Evolutionary conservation across 1,284 basidiomycete species (phyloP).

Genomic region (Salmacisia buchloeana): DNA sequence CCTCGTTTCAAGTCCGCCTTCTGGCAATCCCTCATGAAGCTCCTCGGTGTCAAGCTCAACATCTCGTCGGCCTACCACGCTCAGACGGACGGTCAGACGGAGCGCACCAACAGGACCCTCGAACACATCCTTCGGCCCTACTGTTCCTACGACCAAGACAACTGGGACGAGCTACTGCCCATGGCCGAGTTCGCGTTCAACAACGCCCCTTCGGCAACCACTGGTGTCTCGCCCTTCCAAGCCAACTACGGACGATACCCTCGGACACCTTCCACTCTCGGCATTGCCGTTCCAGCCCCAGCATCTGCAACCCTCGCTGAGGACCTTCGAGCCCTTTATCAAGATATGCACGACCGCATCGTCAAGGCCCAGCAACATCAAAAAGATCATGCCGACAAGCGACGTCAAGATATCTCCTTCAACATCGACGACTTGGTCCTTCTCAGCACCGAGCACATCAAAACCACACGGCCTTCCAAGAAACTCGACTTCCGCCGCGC

Average conservation of each 20-base stretch:
- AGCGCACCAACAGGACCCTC: conserved; percentile 26
- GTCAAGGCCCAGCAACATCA: neutral
- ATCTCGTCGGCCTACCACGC: conserved; percentile 35
- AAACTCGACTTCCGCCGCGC: too few species aligned
- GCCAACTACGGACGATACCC: conserved; percentile 53
- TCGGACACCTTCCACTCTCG: conserved; percentile 17
- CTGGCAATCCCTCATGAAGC: neutral
- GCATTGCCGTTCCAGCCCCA: conserved; percentile 1
- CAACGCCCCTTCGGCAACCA: conserved; percentile 51
- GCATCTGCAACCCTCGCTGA: neutral
- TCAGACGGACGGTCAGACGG: conserved; percentile 54
- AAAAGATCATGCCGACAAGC: neutral
- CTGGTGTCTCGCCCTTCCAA: conserved; percentile 53
- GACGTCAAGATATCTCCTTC: neutral
- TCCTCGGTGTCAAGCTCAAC: conserved; percentile 36
- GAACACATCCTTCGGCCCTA: conserved; percentile 53
- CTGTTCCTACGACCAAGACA: conserved; percentile 52
- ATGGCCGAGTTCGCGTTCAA: conserved; percentile 57
- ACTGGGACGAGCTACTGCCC: conserved; percentile 55
- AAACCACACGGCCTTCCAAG: too few species aligned
- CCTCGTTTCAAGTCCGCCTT: neutral
- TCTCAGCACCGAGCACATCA: too few species aligned
- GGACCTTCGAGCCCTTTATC: neutral
- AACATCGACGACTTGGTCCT: neutral
- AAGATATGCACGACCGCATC: neutral